Conservation (phyloP, 2,329 filamentous ascomycete species). For the Trichoderma polysporum region DNA sequence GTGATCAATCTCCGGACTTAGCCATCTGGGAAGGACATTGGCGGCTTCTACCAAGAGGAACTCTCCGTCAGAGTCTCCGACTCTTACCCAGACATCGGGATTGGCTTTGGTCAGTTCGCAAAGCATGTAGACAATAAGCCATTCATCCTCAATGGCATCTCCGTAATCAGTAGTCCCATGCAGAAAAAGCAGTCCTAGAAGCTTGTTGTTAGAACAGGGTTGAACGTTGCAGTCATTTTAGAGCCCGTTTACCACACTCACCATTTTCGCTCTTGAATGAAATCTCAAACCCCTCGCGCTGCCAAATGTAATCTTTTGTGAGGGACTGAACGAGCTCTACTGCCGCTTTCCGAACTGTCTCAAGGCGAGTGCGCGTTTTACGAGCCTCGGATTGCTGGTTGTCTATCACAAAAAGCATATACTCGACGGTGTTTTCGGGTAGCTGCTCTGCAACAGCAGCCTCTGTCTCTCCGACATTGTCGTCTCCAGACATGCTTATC, state of each 20-base stretch:
- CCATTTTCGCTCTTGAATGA: conserved; percentile 60
- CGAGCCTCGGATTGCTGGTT: conserved; percentile 48
- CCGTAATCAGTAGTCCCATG: conserved; percentile 82
- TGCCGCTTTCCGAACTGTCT: conserved; percentile 68
- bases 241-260: conserved; percentile 34
- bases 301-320: conserved; percentile 92
- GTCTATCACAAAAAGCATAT: conserved; percentile 73
- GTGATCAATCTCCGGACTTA: conserved; percentile 85
- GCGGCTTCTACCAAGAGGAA: conserved; percentile 95
- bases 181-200: conserved; percentile 58
- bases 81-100: conserved; percentile 73
- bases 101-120: conserved; percentile 75
- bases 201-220: background rate
- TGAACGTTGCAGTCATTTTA: background rate
- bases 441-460: conserved; percentile 38
- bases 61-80: conserved; percentile 88
- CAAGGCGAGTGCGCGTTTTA: conserved; percentile 64
- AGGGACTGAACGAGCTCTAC: conserved; percentile 60
- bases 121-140: conserved; percentile 89
- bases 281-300: conserved; percentile 77
- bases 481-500: background rate
- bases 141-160: conserved; percentile 95
- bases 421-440: conserved; percentile 83
- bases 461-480: background rate
- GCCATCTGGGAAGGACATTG: conserved; percentile 80